Evolutionary conservation across 169 alveolate species (phyloP), one percentile per base, ranked within the genome.

Genomic region (Cryptosporidium canis): DNA sequence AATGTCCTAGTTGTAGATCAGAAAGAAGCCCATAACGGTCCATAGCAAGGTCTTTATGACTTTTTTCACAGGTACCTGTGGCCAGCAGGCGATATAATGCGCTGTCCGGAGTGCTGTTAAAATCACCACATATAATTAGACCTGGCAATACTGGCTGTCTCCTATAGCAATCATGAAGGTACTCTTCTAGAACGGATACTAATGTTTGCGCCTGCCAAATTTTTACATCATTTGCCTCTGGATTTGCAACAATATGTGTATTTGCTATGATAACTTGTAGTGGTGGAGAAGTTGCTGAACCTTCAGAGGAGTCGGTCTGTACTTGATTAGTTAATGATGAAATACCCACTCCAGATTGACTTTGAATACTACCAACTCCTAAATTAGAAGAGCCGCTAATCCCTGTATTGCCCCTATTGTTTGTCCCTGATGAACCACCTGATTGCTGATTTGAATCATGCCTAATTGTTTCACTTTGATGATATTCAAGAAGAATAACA

Each of bases 151-250:
- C 85, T 61, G 91, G 93, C 64, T 83, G 85, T 51, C 91, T 87
- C 39, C 90, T 68, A 21, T 71, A 84, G 65, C 91, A 90, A 63
- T 90, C 85, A 66, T 83, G 85, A 9, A 92, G 77, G 61, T 90
- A 85, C 82, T 92, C 94, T 29, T 77, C 87, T 24, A 92, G 67
- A 1, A 83, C 92, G 66, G 93, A 83, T 11, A 91, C 92, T 27
- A 92, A 91, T 12, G 92, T 91, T 61, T 93, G 94, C 12, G 95
- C 90, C 61, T 93, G 95, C 94, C 95, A 92, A 39, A 93, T 90
- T 66, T 93, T 93, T 21, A 87, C 94, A 85, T 92, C 93, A 66
- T 90, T 90, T 24, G 94, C 90, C 82, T 90, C 94, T 1, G 95
- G 94, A 29, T 92, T 93, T 6, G 94, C 94, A 12, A 91, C 92